Evolutionary conservation across 208 protist species (phyloP), one percentile per base, ranked within the genome.

Genomic region (Leishmania aethiopica): DNA sequence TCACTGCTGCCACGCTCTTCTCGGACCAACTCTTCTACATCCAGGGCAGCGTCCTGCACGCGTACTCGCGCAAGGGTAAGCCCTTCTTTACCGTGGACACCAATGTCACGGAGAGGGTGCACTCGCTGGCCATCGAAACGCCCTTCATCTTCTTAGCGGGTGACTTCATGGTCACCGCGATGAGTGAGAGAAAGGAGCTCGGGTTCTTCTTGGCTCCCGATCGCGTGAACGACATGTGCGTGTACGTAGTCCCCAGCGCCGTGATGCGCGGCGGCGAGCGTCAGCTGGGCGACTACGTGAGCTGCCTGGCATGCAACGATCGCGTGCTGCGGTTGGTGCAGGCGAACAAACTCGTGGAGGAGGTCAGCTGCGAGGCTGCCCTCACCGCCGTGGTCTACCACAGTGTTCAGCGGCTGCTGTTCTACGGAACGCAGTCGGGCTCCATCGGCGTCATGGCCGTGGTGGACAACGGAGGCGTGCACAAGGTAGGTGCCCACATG

Each of bases 201-300:
- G 94, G 94, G 51, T 96, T 97, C 62, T 98, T 90, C 89, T 92
- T 98, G 80, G 88, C 92, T 1, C 94, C 96, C 25, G 96, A 98
- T 69, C 87, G 93, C 37, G 89, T 98, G n/a, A 92, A 96, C 76
- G 87, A 84, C 55, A 94, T 97, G 89, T 86, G 83, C 45, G 62
- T 83, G 35, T 86, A 80, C 67, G 47, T 83, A n/a, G 19, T 49
- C 51, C 83, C 83, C 13, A 66, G 13, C 64, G 47, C 78, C 11
- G 47, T 59, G 35, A 37, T 42, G 17, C 53, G n/a, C 10, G 74
- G 64, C 19, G 78, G 55, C 32, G 83, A 82, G 49, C 78, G 78
- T 55, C 78, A 80, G 57, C 81, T 95, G 77, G 83, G 80, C 15
- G 90, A 96, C 75, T 97, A 94, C 79, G 79, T 92, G 11, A 88